A percentile compares a stretch with the other conserved stretches of the same genome.
Evolutionary conservation across 768 basidiomycete genomes (phyloP).

Genomic region (Lactarius hatsudake): DNA sequence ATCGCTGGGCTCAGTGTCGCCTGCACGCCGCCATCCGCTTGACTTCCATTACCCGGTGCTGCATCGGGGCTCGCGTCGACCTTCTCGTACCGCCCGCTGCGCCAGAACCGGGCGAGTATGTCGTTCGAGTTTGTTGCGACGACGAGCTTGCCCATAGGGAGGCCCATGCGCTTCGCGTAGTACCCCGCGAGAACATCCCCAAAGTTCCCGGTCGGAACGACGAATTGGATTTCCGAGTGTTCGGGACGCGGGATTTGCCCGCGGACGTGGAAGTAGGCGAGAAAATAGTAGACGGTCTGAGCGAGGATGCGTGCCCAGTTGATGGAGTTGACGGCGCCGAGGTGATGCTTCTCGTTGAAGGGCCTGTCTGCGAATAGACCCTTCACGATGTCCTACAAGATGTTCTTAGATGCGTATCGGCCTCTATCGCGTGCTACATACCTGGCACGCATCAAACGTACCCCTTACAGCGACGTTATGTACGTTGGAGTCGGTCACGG

Average conservation of each 20-base stretch:
- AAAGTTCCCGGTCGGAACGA: conserved; percentile 98
- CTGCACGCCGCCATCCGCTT: conserved; percentile 65
- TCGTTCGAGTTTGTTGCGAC: conserved; percentile 98
- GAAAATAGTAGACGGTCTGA: conserved; percentile 98
- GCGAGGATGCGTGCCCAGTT: conserved; percentile 99
- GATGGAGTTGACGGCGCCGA: conserved; percentile 97
- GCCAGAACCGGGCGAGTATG: conserved; percentile 94
- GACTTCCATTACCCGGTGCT: conserved; percentile 44
- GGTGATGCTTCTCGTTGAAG: conserved; percentile 85
- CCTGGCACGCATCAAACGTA: conserved; percentile 98
- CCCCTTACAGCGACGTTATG: conserved; percentile 91
- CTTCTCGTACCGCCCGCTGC: conserved; percentile 87
- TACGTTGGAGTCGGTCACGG: conserved; percentile 90
- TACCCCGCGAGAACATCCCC: conserved; percentile 97
- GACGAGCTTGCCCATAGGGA: conserved; percentile 81
- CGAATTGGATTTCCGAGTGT: conserved; percentile 72
- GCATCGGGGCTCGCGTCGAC: conserved; percentile 48
- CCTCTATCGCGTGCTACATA: conserved; percentile 32
- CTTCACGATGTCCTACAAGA: conserved; percentile 82
- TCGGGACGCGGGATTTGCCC: conserved; percentile 44
- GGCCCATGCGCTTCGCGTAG: conserved; percentile 92
- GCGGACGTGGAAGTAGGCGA: conserved; percentile 82
- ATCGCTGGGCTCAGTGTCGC: conserved; percentile 97
- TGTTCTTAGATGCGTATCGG: not conserved
- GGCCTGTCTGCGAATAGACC: conserved; percentile 78